Base-by-base conservation (phyloP, 176 grass and related monocot genomes). In the Tuctoria greenei region DNA sequence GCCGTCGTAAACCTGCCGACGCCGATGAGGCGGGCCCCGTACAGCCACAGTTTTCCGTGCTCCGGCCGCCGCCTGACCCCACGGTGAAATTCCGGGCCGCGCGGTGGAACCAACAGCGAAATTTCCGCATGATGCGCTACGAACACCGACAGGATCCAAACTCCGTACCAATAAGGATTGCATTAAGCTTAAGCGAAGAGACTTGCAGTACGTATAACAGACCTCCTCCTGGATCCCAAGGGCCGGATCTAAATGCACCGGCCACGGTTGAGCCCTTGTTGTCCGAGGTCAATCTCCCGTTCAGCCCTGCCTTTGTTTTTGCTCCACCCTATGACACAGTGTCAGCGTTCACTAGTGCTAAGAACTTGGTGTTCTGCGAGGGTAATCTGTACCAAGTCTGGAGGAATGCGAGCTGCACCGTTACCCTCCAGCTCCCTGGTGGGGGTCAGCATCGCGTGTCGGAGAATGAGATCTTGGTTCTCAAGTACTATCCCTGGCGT, bases 321-420 rank as follows among this genome's bases (percentile, higher is more conserved):
- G 80, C 85, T 50, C 61, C 80, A 4, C 69, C 85, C 0, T 83
- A 83, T 64, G 82, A 83, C 80, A 87, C 80, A 0, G 85, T 87
- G 10, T 87, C 85, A 0, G 54, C 69, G 1, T 83, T 83, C 17
- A 87, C 85, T 4, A 87, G 75, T 55, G 85, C 80, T 12, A 87
- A 83, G 74, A 83, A 83, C 52, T 14, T 87, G 37, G 80, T 87
- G 3, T 66, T 87, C 20, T 87, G 80, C 0, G 85, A 87, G 35
- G 80, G 85, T 4, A 83, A 36, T 42, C 37, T 87, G 36, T 83
- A 87, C 44, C 85, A 87, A 44, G 66, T 87, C 69, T 87, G 85
- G 85, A 78, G 80, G 43, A 87, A 87, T 20, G 74, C 80, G 7
- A 87, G 85, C 74, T 87, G 85, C 55, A 83, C 85, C 1, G 85